Percentiles rank a stretch among this genome's conserved stretches.
These are phyloP conservation scores for Mytilinidion resinicola DNA, from an alignment of 495 filamentous ascomycete genomes.

Conservation along the genomic window DNA sequence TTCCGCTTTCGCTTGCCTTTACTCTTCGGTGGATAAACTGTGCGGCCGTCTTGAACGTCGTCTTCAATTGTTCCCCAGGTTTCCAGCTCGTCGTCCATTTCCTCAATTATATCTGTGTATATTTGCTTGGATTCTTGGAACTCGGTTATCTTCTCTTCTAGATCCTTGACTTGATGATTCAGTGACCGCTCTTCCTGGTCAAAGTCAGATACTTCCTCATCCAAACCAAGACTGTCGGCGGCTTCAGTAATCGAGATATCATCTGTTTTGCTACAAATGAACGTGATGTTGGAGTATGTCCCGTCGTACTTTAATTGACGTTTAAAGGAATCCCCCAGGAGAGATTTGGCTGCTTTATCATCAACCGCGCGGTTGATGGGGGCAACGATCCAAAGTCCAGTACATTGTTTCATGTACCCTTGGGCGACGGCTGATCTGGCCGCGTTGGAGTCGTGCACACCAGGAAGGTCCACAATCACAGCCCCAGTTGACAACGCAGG, in stretches of 20 bases:
- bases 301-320: conserved; percentile 62
- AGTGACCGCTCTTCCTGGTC: conserved; percentile 33
- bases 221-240: conserved; percentile 41
- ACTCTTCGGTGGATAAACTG: conserved; percentile 44
- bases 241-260: conserved; percentile 53
- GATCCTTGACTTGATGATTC: conserved; percentile 31
- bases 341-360: conserved; percentile 55
- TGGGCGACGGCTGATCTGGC: conserved; percentile 56
- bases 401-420: conserved; percentile 54
- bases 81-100: conserved; percentile 39
- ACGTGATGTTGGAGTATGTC: conserved; percentile 42
- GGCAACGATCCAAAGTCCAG: conserved; percentile 54
- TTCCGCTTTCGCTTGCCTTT: conserved; percentile 36
- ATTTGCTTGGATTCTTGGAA: conserved; percentile 35
- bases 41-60: conserved; percentile 42
- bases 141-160: conserved; percentile 35
- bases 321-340: conserved; percentile 57
- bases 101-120: conserved; percentile 32
- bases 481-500: conserved; percentile 53
- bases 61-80: conserved; percentile 45
- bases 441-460: conserved; percentile 58
- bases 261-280: conserved; percentile 66
- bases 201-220: conserved; percentile 31
- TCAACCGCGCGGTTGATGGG: conserved; percentile 61
- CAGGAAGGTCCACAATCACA: conserved; percentile 62